Conservation (phyloP, 345 rosid genomes). For the Boechera stricta region DNA sequence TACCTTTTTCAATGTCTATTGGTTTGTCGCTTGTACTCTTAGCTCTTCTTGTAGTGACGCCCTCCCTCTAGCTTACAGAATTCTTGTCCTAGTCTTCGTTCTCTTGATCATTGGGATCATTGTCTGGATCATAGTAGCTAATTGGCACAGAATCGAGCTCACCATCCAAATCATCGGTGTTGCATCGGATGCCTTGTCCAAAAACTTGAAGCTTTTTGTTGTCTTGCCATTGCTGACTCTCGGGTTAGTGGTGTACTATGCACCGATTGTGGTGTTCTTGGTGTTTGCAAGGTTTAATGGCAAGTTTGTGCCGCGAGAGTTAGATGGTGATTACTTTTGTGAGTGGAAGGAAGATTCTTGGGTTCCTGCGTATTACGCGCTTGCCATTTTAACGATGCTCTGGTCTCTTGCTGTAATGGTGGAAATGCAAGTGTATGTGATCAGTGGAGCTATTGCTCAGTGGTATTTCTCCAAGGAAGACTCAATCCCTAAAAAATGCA, state of each 20-base stretch:
- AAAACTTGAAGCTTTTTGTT: constrained; percentile 70
- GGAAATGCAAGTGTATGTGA: constrained; percentile 89
- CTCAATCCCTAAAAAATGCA: constrained; percentile 61
- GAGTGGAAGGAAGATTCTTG: constrained; percentile 88
- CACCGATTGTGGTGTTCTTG: constrained; percentile 80
- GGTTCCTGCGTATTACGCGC: constrained; percentile 87
- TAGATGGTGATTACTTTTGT: constrained; percentile 62
- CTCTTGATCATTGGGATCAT: constrained; percentile 70
- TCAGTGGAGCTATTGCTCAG: constrained; percentile 81
- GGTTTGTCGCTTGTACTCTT: constrained; percentile 90
- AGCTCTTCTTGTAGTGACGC: constrained; percentile 69
- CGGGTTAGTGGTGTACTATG: constrained; percentile 64
- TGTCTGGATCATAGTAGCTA: constrained; percentile 77
- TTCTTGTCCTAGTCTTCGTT: constrained; percentile 69
- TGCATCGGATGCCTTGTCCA: constrained; percentile 81
- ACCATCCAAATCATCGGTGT: constrained; percentile 74
- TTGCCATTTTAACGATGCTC: constrained; percentile 83
- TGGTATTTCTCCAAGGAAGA: constrained; percentile 91
- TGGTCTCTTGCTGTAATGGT: constrained; percentile 84
- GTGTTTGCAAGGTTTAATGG: constrained; percentile 82
- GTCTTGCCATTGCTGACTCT: constrained; percentile 66
- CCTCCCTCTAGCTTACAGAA: constrained; percentile 73
- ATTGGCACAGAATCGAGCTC: constrained; percentile 84
- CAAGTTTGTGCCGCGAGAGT: constrained; percentile 62
- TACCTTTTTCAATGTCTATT: constrained; percentile 72